Evolutionary conservation across 2,329 filamentous ascomycete genomes (phyloP).

Genomic region (Pseudocercospora fuligena): DNA sequence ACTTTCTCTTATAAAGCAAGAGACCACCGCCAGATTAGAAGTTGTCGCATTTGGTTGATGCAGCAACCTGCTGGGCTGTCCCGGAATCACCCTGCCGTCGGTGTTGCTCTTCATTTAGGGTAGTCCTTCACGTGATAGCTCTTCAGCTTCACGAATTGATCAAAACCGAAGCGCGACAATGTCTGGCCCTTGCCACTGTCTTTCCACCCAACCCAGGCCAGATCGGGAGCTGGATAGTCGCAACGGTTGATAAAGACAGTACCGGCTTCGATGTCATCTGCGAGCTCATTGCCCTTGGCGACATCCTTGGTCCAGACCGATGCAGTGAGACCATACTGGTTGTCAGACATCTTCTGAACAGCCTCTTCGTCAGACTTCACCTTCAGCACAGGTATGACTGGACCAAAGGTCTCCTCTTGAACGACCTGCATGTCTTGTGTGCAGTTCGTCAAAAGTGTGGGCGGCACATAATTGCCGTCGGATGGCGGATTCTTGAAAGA

Average conservation of each 20-base stretch:
- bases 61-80: neutral
- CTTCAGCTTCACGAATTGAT: constrained; percentile 95
- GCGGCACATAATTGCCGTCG: constrained; percentile 88
- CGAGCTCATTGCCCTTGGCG: constrained; percentile 72
- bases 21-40: neutral
- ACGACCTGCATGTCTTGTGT: constrained; percentile 86
- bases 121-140: constrained; percentile 91
- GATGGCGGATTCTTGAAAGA: constrained; percentile 73
- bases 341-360: constrained; percentile 87
- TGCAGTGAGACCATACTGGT: constrained; percentile 91
- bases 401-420: constrained; percentile 94
- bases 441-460: constrained; percentile 79
- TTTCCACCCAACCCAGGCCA: constrained; percentile 80
- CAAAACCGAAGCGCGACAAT: constrained; percentile 86
- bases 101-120: constrained; percentile 47
- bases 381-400: constrained; percentile 87
- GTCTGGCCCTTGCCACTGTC: constrained; percentile 93
- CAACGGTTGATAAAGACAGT: constrained; percentile 96
- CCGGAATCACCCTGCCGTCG: neutral
- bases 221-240: constrained; percentile 82
- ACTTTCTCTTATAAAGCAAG: constrained; percentile 8
- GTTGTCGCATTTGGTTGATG: neutral
- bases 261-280: constrained; percentile 83
- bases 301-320: constrained; percentile 96
- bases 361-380: constrained; percentile 83